These are phyloP conservation scores for Diaporthe destruens DNA, from an alignment of 2,329 filamentous ascomycete species.

Conservation along the genomic window DNA sequence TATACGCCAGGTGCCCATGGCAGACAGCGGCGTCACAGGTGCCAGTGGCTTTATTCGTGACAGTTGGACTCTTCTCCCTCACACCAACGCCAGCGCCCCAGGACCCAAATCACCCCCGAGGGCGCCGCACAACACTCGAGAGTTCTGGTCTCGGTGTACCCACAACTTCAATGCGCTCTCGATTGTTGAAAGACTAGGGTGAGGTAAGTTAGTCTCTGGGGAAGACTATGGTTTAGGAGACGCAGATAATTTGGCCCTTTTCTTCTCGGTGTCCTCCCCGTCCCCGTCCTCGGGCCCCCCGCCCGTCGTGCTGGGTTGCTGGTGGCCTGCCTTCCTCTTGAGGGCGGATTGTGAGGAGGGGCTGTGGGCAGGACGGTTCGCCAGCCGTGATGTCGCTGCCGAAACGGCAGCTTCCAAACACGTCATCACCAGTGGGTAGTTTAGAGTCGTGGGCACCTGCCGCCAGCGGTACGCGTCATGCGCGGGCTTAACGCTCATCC, in stretches of 20 bases:
- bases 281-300: neutral
- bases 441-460: no score
- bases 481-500: neutral
- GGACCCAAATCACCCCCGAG: neutral
- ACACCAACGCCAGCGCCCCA: no score
- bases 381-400: no score
- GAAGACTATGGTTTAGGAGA: neutral
- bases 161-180: neutral
- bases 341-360: neutral
- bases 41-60: no score
- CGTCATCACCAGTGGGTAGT: no score
- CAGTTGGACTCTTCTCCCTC: neutral
- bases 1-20: no score
- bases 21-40: no score
- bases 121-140: neutral
- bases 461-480: neutral
- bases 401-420: no score
- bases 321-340: conserved; percentile 3
- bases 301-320: neutral
- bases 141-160: neutral
- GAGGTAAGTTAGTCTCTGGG: neutral
- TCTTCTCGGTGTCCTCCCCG: neutral
- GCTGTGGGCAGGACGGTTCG: neutral
- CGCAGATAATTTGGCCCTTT: neutral
- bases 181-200: neutral